Evolutionary conservation across 106 monocot species (phyloP).

Genomic region (Dendrobium catenatum): DNA sequence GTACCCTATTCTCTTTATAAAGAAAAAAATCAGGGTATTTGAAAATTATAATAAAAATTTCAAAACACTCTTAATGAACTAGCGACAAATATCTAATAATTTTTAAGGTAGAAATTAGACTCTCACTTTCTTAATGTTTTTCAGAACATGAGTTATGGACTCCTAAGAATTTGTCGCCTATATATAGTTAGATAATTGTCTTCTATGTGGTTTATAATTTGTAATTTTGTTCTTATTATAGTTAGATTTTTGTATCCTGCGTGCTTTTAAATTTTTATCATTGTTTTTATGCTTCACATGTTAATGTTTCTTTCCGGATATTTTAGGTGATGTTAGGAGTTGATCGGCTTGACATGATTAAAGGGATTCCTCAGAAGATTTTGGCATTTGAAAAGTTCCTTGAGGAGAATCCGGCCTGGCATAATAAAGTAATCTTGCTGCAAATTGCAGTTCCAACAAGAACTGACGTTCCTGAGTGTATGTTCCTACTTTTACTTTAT

Average conservation of each 20-base stretch:
- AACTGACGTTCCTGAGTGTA: slow-evolving; percentile 95
- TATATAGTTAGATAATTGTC: not conserved
- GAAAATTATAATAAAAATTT: no score
- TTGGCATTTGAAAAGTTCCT: slow-evolving; percentile 95
- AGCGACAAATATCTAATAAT: no score
- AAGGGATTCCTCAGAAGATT: slow-evolving; percentile 94
- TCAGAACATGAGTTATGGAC: not conserved
- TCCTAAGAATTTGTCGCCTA: not conserved
- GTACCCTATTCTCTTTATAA: no score
- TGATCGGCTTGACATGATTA: slow-evolving; percentile 92
- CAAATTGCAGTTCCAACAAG: slow-evolving; percentile 96
- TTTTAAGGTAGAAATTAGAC: no score
- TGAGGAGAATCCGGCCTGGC: slow-evolving; percentile 75
- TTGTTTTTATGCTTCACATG: not conserved
- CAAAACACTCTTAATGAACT: no score
- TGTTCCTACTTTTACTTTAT: slow-evolving; percentile 7
- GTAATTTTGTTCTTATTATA: not conserved
- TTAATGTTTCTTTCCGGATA: not conserved
- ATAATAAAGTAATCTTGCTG: slow-evolving; percentile 78
- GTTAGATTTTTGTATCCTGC: no score
- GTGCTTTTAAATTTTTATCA: not conserved
- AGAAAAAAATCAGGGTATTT: no score
- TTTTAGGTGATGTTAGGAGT: slow-evolving; percentile 88
- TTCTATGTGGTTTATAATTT: not conserved
- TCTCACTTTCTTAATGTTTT: no score